These are phyloP conservation scores for Hypoxylon sp. DNA, from an alignment of 2,329 filamentous ascomycete species.

Conservation along the genomic window DNA sequence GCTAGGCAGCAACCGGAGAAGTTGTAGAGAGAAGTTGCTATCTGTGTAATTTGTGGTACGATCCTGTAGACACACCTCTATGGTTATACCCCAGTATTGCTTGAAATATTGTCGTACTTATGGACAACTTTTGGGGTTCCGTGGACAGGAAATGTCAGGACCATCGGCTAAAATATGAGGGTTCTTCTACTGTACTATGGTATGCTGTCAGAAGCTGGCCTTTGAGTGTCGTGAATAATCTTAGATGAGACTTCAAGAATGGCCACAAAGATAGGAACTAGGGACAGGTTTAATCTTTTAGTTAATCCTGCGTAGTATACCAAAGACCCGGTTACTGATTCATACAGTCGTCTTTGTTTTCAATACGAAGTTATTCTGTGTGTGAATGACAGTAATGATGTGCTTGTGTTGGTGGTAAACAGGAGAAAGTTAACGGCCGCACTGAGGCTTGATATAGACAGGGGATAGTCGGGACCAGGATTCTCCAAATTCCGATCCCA, in stretches of 20 bases:
- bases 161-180: constrained; percentile 36
- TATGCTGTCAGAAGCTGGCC: constrained; percentile 25
- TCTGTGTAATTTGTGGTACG: neutral
- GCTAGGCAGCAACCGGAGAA: neutral
- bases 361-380: neutral
- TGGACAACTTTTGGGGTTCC: constrained; percentile 28
- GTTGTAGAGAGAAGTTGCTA: neutral
- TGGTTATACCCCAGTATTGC: neutral
- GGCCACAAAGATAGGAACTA: constrained; percentile 33
- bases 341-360: constrained; percentile 27
- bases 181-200: constrained; percentile 31
- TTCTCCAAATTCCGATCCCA: neutral
- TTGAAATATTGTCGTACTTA: constrained; percentile 14
- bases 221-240: constrained; percentile 45
- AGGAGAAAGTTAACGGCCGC: constrained; percentile 1
- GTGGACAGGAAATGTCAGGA: constrained; percentile 37
- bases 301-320: neutral
- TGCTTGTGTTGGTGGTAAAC: constrained; percentile 8
- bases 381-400: constrained; percentile 6
- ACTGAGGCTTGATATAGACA: constrained; percentile 12
- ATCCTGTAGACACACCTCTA: neutral
- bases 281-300: constrained; percentile 24
- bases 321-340: constrained; percentile 27
- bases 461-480: neutral
- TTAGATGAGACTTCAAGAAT: constrained; percentile 34